Evolutionary conservation across 2,329 filamentous ascomycete genomes (phyloP).

Genomic region (Alternaria brassicicola): DNA sequence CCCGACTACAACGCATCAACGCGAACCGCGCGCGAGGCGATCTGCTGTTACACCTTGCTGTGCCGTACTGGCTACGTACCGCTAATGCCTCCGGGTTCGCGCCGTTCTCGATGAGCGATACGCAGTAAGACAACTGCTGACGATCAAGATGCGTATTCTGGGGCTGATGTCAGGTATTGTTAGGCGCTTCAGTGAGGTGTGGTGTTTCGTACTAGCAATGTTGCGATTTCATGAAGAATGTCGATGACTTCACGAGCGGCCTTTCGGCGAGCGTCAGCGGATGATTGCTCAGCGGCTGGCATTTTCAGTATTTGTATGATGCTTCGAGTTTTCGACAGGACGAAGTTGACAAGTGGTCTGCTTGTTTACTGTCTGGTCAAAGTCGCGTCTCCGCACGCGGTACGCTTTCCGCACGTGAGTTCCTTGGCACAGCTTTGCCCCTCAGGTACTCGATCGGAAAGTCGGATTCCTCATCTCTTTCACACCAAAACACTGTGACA

Average conservation of each 20-base stretch:
- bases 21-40: slow-evolving; percentile 19
- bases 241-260: slow-evolving; percentile 81
- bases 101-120: slow-evolving; percentile 95
- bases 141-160: slow-evolving; percentile 95
- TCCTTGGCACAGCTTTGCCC: slow-evolving; percentile 4
- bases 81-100: slow-evolving; percentile 95
- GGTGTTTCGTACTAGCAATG: slow-evolving; percentile 72
- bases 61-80: slow-evolving; percentile 61
- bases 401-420: slow-evolving; percentile 11
- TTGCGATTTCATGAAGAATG: slow-evolving; percentile 84
- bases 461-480: slow-evolving; percentile 1
- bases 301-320: slow-evolving; percentile 8
- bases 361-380: slow-evolving; percentile 3
- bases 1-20: background rate
- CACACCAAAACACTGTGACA: slow-evolving; percentile 6
- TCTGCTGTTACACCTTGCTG: slow-evolving; percentile 11
- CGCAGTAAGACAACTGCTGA: slow-evolving; percentile 89
- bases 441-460: background rate
- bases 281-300: slow-evolving; percentile 31
- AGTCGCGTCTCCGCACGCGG: slow-evolving; percentile 9
- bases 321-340: background rate
- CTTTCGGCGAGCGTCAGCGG: slow-evolving; percentile 64
- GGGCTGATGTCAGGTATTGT: background rate
- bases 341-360: background rate
- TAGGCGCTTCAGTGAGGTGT: background rate